Conservation (phyloP, 495 filamentous ascomycete species). For the Tuber umbilicatum region DNA sequence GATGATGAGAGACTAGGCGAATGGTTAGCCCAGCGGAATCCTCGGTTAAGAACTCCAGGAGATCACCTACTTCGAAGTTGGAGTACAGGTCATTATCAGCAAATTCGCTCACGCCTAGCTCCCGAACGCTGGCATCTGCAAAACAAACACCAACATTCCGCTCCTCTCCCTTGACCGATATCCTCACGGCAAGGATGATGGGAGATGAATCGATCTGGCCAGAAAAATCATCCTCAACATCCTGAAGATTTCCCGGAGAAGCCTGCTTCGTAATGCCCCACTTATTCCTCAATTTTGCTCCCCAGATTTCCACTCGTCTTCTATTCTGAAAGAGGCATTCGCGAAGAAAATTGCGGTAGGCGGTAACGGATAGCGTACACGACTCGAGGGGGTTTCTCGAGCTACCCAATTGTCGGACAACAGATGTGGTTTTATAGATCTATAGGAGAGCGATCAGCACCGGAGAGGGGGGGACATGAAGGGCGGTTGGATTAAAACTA, state of each 20-base stretch:
- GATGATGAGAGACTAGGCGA: conserved; percentile 65
- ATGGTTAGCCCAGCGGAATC: conserved; percentile 12
- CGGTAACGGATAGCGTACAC: conserved; percentile 86
- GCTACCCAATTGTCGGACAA: conserved; percentile 79
- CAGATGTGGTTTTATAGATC: conserved; percentile 96
- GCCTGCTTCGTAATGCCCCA: conserved; percentile 91
- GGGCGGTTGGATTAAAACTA: conserved; percentile 27
- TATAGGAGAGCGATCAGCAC: conserved; percentile 37
- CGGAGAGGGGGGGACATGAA: neutral
- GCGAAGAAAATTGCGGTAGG: conserved; percentile 90
- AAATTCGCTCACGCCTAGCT: conserved; percentile 95
- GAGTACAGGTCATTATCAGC: conserved; percentile 97
- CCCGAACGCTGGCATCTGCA: conserved; percentile 91
- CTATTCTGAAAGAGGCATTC: conserved; percentile 87
- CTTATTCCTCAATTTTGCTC: conserved; percentile 63
- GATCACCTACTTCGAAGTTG: conserved; percentile 63
- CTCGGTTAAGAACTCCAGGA: neutral
- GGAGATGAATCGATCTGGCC: conserved; percentile 80
- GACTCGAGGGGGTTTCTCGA: conserved; percentile 77
- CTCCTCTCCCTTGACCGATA: conserved; percentile 76
- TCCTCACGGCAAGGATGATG: conserved; percentile 89
- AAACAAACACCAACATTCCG: conserved; percentile 92
- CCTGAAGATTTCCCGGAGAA: conserved; percentile 91
- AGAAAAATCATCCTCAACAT: conserved; percentile 93
- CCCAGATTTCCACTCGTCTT: conserved; percentile 87